Conservation (phyloP, 2,329 filamentous ascomycete species). For the Fonsecaea monophora region DNA sequence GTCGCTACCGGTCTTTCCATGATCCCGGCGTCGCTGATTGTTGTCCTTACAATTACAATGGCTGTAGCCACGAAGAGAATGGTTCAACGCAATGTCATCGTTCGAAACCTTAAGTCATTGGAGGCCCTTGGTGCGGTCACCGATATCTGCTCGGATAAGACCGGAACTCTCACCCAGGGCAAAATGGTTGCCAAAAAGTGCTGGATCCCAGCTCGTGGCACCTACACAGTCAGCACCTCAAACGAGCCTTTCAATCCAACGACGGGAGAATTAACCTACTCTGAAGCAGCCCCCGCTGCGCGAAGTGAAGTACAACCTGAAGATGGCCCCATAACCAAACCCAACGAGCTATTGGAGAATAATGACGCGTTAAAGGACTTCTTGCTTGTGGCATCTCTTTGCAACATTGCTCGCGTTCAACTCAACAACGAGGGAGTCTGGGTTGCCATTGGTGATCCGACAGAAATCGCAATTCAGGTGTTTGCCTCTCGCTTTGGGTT, state of each 20-base stretch:
- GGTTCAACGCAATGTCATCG: conserved; percentile 59
- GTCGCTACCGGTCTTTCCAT: conserved; percentile 66
- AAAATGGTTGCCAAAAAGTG: conserved; percentile 69
- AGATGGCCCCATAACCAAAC: conserved; percentile 35
- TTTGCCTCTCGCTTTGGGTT: conserved; percentile 73
- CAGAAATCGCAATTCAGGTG: conserved; percentile 77
- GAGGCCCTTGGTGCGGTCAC: conserved; percentile 66
- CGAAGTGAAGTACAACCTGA: conserved; percentile 41
- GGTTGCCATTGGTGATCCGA: conserved; percentile 71
- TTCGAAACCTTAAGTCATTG: conserved; percentile 58
- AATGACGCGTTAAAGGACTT: conserved; percentile 61
- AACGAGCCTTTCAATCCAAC: conserved; percentile 65
- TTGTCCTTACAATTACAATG: conserved; percentile 69
- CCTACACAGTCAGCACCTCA: conserved; percentile 63
- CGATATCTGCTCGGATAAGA: conserved; percentile 57
- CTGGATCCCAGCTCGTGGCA: conserved; percentile 65
- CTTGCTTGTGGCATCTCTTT: conserved; percentile 68
- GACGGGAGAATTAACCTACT: conserved; percentile 55
- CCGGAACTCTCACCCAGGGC: conserved; percentile 63
- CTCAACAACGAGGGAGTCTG: conserved; percentile 61
- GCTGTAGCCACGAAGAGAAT: conserved; percentile 62
- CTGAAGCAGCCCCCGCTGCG: neutral
- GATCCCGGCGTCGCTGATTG: conserved; percentile 66
- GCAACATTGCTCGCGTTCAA: conserved; percentile 69
- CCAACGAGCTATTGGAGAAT: conserved; percentile 43